Evolutionary conservation across 495 filamentous ascomycete genomes (phyloP), one percentile per base, ranked within the genome.

Genomic region (Hypoxylon intermedium): DNA sequence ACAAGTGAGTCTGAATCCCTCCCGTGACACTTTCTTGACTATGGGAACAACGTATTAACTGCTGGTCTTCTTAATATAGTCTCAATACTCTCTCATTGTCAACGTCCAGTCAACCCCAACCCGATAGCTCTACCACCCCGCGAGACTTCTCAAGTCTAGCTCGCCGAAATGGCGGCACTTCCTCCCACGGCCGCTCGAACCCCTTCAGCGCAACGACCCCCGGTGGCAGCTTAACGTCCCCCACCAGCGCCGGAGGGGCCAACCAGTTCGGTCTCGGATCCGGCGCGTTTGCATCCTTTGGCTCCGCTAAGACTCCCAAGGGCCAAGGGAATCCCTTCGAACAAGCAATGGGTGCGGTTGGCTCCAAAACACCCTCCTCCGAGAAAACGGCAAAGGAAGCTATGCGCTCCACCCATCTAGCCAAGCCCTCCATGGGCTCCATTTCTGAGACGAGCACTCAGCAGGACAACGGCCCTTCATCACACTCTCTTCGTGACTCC

Each of bases 271-370:
- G 92, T 49, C 83, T 98, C 26, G 94, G 94, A 34, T 91, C 91
- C 26, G 94, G 94, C 57, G 94, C 94, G 37, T 98, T 98, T 75
- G 94, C 95, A 33, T 94, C 92, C 4, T 98, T 98, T 75, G 93
- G 94, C n/a, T 82, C 86, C 11, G 78, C 82, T 5, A 93, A 92
- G 73, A 90, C 90, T 1, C 92, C 94, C 15, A 98, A 97, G 79
- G 89, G 90, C 5, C 89, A 91, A 20, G 90, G 91, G 30, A 87
- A 87, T 48, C 84, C 87, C 6, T 87, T 93, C 65, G 93, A 96
- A 43, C 81, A 88, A 55, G 78, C 82, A 42, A 75, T 84, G 45
- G 85, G 85, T 59, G 81, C 81, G 7, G 77, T 85, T n/a, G 82
- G 82, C 6, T 77, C 78, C 40, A 91, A 92, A 66, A 89, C 86